Conservation (phyloP, 2,329 filamentous ascomycete species). For the Botrytis aclada region DNA sequence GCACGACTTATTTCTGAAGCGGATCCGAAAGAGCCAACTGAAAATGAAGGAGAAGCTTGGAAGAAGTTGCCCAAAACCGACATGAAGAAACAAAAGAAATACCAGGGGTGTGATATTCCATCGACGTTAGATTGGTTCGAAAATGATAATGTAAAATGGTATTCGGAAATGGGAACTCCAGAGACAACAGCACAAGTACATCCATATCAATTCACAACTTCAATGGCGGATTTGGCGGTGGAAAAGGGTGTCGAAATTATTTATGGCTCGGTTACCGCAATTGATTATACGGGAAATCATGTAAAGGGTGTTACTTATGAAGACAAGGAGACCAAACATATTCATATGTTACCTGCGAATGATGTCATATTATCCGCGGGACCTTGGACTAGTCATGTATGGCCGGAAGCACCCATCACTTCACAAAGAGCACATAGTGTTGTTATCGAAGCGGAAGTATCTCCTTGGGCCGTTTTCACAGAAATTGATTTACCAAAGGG, state of each 20-base stretch:
- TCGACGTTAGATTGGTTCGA: constrained; percentile 83
- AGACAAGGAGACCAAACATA: constrained; percentile 48
- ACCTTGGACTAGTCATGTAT: constrained; percentile 60
- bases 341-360: constrained; percentile 52
- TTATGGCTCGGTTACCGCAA: constrained; percentile 65
- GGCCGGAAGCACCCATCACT: constrained; percentile 56
- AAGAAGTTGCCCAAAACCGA: constrained; percentile 61
- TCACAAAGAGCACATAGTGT: constrained; percentile 63
- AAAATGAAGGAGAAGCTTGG: constrained; percentile 42
- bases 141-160: constrained; percentile 60
- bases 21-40: neutral
- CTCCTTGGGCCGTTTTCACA: constrained; percentile 79
- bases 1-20: constrained; percentile 25
- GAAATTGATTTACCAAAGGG: constrained; percentile 70
- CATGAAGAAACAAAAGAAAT: constrained; percentile 41
- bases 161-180: constrained; percentile 79
- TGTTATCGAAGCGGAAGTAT: constrained; percentile 62
- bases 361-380: constrained; percentile 45
- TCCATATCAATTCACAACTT: constrained; percentile 83
- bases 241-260: constrained; percentile 66
- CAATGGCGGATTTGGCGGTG: constrained; percentile 73
- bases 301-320: constrained; percentile 67
- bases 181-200: constrained; percentile 90
- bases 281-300: constrained; percentile 58
- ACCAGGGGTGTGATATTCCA: constrained; percentile 61